Base-by-base conservation (phyloP, 257 asterid genomes). In the Scutellaria galericulata region DNA sequence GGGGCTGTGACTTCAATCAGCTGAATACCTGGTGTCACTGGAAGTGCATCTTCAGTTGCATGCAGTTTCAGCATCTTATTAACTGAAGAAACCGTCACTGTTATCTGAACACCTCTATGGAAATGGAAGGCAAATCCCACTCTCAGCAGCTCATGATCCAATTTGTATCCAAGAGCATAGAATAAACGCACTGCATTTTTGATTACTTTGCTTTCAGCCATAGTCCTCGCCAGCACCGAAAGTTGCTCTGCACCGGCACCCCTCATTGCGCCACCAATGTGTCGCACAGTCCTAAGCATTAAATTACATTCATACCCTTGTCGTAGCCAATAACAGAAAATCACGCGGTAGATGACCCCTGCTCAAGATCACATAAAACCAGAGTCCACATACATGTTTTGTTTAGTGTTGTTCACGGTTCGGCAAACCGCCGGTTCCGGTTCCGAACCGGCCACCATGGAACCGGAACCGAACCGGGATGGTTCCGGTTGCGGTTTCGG, bases 161-260 rank as follows among this genome's bases (percentile, higher is more conserved):
- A 81, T 81, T 87, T 90, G 85, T 92, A 95, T 40, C 98, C 97
- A 15, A 95, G 97, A 0, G 90, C 79, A 71, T 95, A 79, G 75
- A 95, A 90, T 31, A 92, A 68, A n/a, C 94, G 88, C 46, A 92
- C 89, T 0, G 95, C 94, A 4, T 87, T 90, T 85, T 88, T 95
- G 94, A 94, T 95, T 42, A 87, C 85, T 86, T 92, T 92, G 83
- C 97, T 90, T 76, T 92, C 96, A 4, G 79, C 86, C 86, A 85
- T 82, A n/a, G 82, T 83, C 83, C 97, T 86, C 55, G 90, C 99
- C 70, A 90, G 83, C 58, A 88, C 98, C 0, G 97, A 87, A 41
- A 92, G 77, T 80, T 95, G 99, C 20, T 95, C 97, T 0, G 99
- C 97, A 53, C 94, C 96, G 45, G 98, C 82, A 54, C 97, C 99